Conservation (phyloP, 2,329 filamentous ascomycete species). For the Paecilomyces fulvus region DNA sequence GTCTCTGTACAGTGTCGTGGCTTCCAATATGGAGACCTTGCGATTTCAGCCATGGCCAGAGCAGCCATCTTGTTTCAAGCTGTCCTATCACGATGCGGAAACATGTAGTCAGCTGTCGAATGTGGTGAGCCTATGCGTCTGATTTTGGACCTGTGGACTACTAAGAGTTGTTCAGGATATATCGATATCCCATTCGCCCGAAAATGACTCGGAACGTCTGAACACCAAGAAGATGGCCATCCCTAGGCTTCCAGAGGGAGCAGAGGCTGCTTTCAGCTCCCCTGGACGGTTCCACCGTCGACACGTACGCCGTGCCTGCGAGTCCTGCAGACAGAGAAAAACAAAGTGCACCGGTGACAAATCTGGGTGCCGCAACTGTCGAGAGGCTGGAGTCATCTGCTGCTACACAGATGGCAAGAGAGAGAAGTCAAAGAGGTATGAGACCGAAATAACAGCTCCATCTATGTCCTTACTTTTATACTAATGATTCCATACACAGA, state of each 20-base stretch:
- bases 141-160: neutral
- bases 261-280: constrained; percentile 24
- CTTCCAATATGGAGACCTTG: constrained; percentile 19
- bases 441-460: neutral
- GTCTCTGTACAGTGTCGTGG: neutral
- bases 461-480: neutral
- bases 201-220: constrained; percentile 13
- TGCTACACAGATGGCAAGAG: constrained; percentile 39
- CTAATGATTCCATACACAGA: constrained; percentile 17
- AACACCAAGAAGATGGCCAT: constrained; percentile 27
- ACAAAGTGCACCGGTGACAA: constrained; percentile 40
- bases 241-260: constrained; percentile 25
- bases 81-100: constrained; percentile 23
- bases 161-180: constrained; percentile 15
- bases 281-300: constrained; percentile 28
- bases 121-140: constrained; percentile 15
- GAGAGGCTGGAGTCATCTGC: constrained; percentile 35
- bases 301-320: constrained; percentile 34
- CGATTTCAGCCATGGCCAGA: constrained; percentile 22
- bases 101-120: constrained; percentile 19
- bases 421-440: constrained; percentile 37
- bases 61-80: constrained; percentile 21
- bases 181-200: constrained; percentile 12
- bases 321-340: constrained; percentile 38
- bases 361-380: constrained; percentile 36